Base-by-base conservation (phyloP, 2,329 filamentous ascomycete genomes). In the Periglandula ipomoeae region DNA sequence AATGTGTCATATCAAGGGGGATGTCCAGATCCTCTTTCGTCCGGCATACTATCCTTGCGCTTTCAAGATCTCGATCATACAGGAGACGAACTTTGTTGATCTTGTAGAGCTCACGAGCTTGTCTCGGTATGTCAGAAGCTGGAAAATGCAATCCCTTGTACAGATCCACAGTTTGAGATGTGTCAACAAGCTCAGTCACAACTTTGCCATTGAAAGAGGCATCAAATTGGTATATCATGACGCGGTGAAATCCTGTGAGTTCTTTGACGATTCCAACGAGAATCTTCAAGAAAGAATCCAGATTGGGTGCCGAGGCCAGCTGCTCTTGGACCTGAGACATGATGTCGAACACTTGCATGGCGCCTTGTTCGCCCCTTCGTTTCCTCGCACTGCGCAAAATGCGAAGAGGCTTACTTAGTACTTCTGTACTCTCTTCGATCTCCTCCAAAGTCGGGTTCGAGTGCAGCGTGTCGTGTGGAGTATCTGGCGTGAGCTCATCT, bases 221-320 rank as follows among this genome's bases (percentile, higher is more conserved):
- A 62, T 95, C 89, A 54, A 95, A 95, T 63, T 95, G 88, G 59
- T 95, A 95, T 2, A 95, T 78, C 87, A 95, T 90, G 43, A 95
- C 87, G 11, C 89, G 85, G 60, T 95, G 89, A 55, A 95, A 95
- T 0, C 89, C 89, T 0, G 89, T 94, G 44, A 95, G 63, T 59
- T 95, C 89, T 60, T 94, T 95, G 30, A 95, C 80, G 7, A 95
- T 85, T 0, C 89, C 89, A 0, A 91, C 85, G 3, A 93, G 67
- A 5, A 90, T 82, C 58, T 93, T 91, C 34, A 95, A 70, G 51
- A 95, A 88, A 1, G 65, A 73, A 1, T 89, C 82, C 1, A 95
- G 69, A 51, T 76, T 83, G 0, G 81, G 73, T 1, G 89, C 87
- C 23, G 81, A 78, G 4, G 86, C 79, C 11, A 95, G 71, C 62